Base-by-base conservation (phyloP, 192 early-diverging fungal species). In the Podila epicladia region DNA sequence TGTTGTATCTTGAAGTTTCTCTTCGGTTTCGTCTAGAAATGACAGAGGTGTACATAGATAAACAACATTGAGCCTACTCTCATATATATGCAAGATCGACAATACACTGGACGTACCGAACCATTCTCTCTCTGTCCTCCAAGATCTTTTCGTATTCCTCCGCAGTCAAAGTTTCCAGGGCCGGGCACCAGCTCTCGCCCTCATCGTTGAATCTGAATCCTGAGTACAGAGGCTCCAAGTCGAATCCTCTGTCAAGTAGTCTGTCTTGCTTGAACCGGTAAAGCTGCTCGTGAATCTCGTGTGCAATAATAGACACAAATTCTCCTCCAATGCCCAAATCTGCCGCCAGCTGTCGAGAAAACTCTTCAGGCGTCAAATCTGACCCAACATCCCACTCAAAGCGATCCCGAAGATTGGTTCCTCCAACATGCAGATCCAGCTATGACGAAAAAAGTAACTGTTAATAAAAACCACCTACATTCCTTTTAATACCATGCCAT, bases 351-450 rank as follows among this genome's bases (percentile, higher is more conserved):
- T 86, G 86, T 19, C 82, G 75, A 35, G 91, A 88, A 76, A 96
- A 96, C 31, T 88, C 89, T 69, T 95, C 95, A 4, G 95, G 95
- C 32, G 71, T 82, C 73, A 87, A 55, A 53, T 88, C 80, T 31
- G 90, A 87, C 24, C 84, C 87, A 20, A 97, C 85, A 58, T 96
- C 95, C 97, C 97, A 98, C 87, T 97, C 96, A 69, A 98, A 92
- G 12, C 91, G 89, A 75, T 98, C 97, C n/a, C 92, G 85, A 48
- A 96, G 77, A 74, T 95, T 90, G 22, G 93, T 82, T 57, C 91
- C 82, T 26, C 94, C 96, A 2, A 96, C 92, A 74, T 97, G 92
- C 22, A 97, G 67, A 83, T 97, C 95, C 32, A 97, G 29, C 37
- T 17, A 71, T 11, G 19, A 29, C 2, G 8, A 31, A 33, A 17